Conservation (phyloP, 805 yeast species). For the Teunomyces cretensis region DNA sequence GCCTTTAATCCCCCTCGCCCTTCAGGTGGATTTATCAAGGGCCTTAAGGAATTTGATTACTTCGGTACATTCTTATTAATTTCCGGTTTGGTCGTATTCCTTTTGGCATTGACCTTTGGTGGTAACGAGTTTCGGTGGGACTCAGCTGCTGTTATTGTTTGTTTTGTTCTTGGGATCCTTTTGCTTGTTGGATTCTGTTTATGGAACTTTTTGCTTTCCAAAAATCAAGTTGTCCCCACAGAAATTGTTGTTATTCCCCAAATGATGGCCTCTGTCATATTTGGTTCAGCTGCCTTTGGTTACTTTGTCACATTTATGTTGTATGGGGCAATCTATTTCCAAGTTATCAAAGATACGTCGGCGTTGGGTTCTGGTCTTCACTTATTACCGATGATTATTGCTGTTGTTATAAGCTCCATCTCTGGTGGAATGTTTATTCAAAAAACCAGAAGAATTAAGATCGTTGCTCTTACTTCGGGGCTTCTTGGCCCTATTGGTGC, state of each 20-base stretch:
- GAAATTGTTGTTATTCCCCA: conserved; percentile 15
- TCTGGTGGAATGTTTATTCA: conserved; percentile 38
- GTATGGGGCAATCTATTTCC: conserved; percentile 49
- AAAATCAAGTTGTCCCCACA: conserved; percentile 18
- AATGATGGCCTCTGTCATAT: conserved; percentile 14
- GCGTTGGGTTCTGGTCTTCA: conserved; percentile 48
- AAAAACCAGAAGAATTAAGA: conserved; percentile 41
- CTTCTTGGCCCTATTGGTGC: conserved; percentile 40
- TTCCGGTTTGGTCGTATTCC: conserved; percentile 20
- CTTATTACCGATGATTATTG: conserved; percentile 42
- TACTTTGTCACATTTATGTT: conserved; percentile 17
- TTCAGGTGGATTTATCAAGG: conserved; percentile 9
- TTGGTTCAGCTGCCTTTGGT: conserved; percentile 15
- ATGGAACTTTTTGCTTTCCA: conserved; percentile 19
- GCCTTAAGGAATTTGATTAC: conserved; percentile 19
- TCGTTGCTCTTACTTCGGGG: conserved; percentile 36
- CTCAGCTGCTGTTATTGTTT: conserved; percentile 22
- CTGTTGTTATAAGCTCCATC: conserved; percentile 38
- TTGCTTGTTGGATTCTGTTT: conserved; percentile 19
- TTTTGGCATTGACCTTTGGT: conserved; percentile 25
- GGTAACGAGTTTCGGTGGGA: conserved; percentile 19
- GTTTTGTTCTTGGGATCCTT: conserved; percentile 22
- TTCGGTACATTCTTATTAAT: conserved; percentile 18
- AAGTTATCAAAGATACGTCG: conserved; percentile 41
- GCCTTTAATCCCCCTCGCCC: conserved; percentile 21